A percentile compares a stretch with the other conserved stretches of the same genome.
These are phyloP conservation scores for Apiospora aurea DNA, from an alignment of 2,329 filamentous ascomycete species.

Conservation along the genomic window DNA sequence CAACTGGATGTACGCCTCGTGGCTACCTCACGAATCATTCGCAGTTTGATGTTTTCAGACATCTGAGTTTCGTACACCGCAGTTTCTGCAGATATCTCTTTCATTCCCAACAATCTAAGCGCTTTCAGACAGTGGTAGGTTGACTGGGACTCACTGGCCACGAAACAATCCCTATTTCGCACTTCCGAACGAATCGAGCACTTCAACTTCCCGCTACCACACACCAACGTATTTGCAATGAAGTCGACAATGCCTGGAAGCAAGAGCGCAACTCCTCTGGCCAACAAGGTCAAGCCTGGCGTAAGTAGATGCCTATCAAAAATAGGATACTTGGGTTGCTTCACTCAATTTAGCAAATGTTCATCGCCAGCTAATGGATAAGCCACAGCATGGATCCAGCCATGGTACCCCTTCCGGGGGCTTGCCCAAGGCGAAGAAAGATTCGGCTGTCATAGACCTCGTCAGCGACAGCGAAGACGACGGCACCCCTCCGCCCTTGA, in stretches of 20 bases:
- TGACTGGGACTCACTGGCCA: background rate
- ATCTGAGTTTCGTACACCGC: too few species aligned
- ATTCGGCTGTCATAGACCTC: background rate
- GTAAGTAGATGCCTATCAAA: background rate
- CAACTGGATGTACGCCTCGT: too few species aligned
- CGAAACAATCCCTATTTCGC: background rate
- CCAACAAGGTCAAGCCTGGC: background rate
- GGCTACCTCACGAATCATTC: too few species aligned
- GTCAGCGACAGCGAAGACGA: conserved; percentile 13
- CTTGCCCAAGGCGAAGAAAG: background rate
- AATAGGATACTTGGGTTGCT: background rate
- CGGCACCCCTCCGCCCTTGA: background rate
- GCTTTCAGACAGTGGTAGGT: background rate
- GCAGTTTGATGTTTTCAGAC: too few species aligned
- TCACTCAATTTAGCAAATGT: background rate
- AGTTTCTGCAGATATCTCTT: background rate
- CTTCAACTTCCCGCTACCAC: background rate
- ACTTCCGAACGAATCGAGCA: background rate
- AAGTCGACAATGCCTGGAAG: background rate
- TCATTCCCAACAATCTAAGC: background rate
- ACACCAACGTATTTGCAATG: background rate
- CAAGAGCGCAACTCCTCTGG: background rate
- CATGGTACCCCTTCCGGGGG: background rate
- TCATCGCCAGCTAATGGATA: background rate
- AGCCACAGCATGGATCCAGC: background rate